Conservation (phyloP, 208 protist species). For the Crithidia brevicula region DNA sequence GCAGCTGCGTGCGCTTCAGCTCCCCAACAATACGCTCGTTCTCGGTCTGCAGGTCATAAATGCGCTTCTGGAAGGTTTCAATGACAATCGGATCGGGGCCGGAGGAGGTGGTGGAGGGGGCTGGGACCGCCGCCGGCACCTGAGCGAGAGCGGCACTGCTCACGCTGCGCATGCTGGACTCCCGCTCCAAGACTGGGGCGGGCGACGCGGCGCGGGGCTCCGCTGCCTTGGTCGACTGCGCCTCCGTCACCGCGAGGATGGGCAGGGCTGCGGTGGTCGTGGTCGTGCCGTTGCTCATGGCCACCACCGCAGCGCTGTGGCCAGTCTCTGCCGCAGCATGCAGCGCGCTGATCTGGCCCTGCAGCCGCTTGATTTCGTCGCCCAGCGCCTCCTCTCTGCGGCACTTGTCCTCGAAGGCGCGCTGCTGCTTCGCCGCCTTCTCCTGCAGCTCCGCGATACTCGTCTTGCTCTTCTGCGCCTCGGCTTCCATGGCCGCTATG, state of each 20-base stretch:
- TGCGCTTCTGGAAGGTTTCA: constrained; percentile 26
- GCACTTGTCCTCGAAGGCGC: constrained; percentile 79
- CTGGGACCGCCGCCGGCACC: not conserved
- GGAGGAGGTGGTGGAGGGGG: not conserved
- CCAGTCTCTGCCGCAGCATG: constrained; percentile 9
- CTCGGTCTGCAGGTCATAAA: constrained; percentile 50
- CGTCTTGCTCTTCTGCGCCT: constrained; percentile 30
- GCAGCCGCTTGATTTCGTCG: constrained; percentile 31
- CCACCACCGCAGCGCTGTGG: not conserved
- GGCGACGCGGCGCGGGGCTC: constrained; percentile 4
- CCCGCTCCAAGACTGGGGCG: not conserved
- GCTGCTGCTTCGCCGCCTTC: constrained; percentile 51
- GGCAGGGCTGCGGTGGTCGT: not conserved
- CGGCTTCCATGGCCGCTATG: constrained; percentile 32
- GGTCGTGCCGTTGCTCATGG: constrained; percentile 1
- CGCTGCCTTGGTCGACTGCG: constrained; percentile 2
- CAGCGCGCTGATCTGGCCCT: constrained; percentile 13
- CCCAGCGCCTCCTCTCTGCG: constrained; percentile 50
- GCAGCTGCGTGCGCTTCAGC: constrained; percentile 45
- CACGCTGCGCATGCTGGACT: not conserved
- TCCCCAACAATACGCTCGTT: constrained; percentile 48
- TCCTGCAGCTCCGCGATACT: constrained; percentile 54
- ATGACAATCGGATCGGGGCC: constrained; percentile 21
- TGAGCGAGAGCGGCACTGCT: not conserved
- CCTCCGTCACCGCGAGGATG: constrained; percentile 5